Base-by-base conservation (phyloP, 805 yeast species). In the Lipomyces anomalus region DNA sequence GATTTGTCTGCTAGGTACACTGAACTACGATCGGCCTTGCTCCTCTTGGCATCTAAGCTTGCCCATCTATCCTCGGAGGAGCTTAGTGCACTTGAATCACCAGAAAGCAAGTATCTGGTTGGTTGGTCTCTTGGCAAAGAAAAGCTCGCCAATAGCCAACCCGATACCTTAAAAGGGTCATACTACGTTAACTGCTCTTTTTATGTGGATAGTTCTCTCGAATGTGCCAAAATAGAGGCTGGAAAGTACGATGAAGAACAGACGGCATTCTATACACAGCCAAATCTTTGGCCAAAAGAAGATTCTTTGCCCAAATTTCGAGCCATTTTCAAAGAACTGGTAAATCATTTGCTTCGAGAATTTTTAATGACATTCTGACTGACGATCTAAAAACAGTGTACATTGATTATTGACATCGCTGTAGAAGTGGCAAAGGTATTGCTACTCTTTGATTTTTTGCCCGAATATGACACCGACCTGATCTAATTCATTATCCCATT, bases 81-180 rank as follows among this genome's bases (percentile, higher is more conserved):
- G 18, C 40, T 45, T 6, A 4, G 23, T 2, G n/a, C 50, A 16
- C 62, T 77, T 43, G 81, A 76, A 53, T 64, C 64, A 20, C 73
- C 72, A 16, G 78, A 74, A 42, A 69, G 76, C 0, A 63, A 60
- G 50, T 78, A 78, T 73, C 62, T 76, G 5, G 72, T 74, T 1
- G 84, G 82, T 1, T 78, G 82, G 82, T 76, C 82, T 6, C 59
- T 75, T 21, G 82, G 82, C 0, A 72, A 70, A 42, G 83, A 78
- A 53, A 68, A 60, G 29, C 64, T 78, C 29, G 67, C 67, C 1
- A 60, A 62, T 28, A 76, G 75, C 2, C 48, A 61, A 33, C 74
- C 75, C 1, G 82, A 78, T 54, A 57, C 54, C 23, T 63, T 69
- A 42, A 78, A 78, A 56, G 84, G 82, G 5, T 76, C 81, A 1